A percentile compares a stretch with the other conserved stretches of the same genome.
Evolutionary conservation across 2,329 filamentous ascomycete genomes (phyloP).

Genomic region (Sporothrix humicola): DNA sequence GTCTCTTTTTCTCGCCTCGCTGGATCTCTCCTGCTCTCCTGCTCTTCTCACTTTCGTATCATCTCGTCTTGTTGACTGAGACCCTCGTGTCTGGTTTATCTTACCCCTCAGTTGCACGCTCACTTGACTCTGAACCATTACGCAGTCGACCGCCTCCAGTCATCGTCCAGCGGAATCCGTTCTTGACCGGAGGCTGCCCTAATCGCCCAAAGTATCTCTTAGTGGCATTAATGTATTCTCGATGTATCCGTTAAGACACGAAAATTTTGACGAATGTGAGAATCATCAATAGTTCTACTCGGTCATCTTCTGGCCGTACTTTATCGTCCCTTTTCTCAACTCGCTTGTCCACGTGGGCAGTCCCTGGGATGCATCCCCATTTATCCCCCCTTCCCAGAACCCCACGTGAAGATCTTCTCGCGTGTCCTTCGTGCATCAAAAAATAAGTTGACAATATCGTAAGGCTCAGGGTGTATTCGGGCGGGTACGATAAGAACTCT

Average conservation of each 20-base stretch:
- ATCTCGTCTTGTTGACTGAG: no score
- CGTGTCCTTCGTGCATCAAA: background rate
- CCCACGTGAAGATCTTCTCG: background rate
- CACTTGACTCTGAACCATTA: no score
- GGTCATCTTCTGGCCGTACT: background rate
- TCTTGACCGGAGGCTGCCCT: background rate
- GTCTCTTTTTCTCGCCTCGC: no score
- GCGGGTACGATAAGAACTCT: background rate
- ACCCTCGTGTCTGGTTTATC: no score
- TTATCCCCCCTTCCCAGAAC: background rate
- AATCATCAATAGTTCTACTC: background rate
- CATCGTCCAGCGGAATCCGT: background rate
- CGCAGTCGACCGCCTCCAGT: background rate
- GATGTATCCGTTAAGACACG: no score
- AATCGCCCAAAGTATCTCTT: background rate
- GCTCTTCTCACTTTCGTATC: background rate
- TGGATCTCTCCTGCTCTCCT: no score
- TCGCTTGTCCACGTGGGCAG: background rate
- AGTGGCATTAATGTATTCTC: background rate
- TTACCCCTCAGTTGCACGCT: no score
- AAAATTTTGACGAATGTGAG: background rate
- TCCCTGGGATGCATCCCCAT: background rate
- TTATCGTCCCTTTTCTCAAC: background rate
- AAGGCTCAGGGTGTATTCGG: background rate
- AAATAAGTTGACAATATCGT: background rate